Evolutionary conservation across 2,329 filamentous ascomycete genomes (phyloP).

Genomic region (Cordyceps javanica): DNA sequence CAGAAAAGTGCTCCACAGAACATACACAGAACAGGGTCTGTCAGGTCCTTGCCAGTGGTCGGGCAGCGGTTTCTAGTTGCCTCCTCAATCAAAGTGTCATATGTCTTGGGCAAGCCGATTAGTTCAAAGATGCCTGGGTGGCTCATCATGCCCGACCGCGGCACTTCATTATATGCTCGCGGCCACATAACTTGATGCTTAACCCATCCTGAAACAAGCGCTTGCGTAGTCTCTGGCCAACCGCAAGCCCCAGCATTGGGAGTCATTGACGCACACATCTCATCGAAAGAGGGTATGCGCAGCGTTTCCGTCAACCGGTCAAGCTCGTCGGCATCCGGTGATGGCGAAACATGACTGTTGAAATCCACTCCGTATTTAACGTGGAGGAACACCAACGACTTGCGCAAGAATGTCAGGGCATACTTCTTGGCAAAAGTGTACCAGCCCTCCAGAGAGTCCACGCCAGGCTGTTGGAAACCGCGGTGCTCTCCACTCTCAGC

Average conservation of each 20-base stretch:
- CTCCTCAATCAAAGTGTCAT: conserved; percentile 87
- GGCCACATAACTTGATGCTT: conserved; percentile 49
- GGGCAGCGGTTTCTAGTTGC: conserved; percentile 78
- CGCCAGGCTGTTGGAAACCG: conserved; percentile 49
- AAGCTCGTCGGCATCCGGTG: conserved; percentile 67
- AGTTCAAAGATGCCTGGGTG: conserved; percentile 94
- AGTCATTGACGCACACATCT: conserved; percentile 62
- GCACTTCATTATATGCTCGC: conserved; percentile 23
- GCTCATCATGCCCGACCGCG: conserved; percentile 46
- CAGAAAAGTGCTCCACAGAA: conserved; percentile 98
- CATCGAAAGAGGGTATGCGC: conserved; percentile 69
- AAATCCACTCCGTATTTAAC: conserved; percentile 87
- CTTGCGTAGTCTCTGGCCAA: conserved; percentile 41
- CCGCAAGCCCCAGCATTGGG: conserved; percentile 37
- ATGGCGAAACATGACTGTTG: conserved; percentile 58
- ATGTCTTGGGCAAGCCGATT: conserved; percentile 85
- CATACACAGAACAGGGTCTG: conserved; percentile 85
- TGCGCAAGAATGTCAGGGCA: conserved; percentile 83
- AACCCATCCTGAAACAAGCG: conserved; percentile 65
- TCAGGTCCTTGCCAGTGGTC: conserved; percentile 83
- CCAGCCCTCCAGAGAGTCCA: conserved; percentile 48
- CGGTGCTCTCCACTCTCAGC: conserved; percentile 32
- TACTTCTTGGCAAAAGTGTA: conserved; percentile 69
- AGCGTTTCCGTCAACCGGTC: conserved; percentile 73
- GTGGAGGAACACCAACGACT: conserved; percentile 75